phyloP scores from a whole-genome alignment of 495 filamentous ascomycete genomes.

The Penicillium silybi region DNA sequence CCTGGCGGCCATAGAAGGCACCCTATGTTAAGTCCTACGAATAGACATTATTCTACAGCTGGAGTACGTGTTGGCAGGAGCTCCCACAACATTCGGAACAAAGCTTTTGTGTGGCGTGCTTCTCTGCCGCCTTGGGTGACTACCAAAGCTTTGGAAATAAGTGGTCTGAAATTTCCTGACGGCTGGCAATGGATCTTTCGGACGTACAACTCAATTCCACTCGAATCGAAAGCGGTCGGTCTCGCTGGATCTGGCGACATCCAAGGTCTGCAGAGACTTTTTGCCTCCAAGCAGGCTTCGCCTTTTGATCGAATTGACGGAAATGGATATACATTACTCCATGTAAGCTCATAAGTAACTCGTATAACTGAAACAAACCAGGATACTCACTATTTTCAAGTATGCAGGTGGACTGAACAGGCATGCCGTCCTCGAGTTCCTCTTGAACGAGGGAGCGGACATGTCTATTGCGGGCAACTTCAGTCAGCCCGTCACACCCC shows the following conservation, averaged over 20 bases:
- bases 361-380: neutral
- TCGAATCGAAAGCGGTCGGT: neutral
- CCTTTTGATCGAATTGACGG: neutral
- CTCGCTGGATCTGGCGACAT: neutral
- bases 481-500: neutral
- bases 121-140: neutral
- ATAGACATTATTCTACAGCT: too few relatives aligned
- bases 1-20: neutral
- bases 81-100: neutral
- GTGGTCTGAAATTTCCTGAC: neutral
- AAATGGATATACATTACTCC: neutral
- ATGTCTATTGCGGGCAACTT: neutral
- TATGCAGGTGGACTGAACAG: neutral
- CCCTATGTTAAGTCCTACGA: too few relatives aligned
- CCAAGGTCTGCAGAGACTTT: neutral
- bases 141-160: neutral
- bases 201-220: neutral
- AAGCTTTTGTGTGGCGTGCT: neutral
- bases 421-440: neutral
- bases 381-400: neutral
- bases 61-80: neutral
- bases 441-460: conserved; percentile 1
- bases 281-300: neutral
- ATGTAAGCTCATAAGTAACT: neutral
- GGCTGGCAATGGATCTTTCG: conserved; percentile 3